Evolutionary conservation across 306 rosid genomes (phyloP), one percentile per base, ranked within the genome.

Genomic region (Begonia peltatifolia): DNA sequence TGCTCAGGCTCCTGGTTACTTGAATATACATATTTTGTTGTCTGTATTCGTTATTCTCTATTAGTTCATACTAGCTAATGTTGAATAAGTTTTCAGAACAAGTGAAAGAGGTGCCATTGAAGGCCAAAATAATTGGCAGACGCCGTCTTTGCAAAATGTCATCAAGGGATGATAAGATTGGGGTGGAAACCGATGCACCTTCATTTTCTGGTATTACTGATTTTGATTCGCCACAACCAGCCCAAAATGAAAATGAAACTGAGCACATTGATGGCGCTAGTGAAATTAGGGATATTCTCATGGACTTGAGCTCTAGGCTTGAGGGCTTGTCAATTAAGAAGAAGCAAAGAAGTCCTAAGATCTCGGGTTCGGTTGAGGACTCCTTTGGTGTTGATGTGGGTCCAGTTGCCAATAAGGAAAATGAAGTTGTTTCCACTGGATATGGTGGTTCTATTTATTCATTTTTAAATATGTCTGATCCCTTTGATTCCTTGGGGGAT

Each of bases 61-160:
- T 42, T 49, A 9, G 53, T 14, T 49, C 18, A 15, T 49, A 42
- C 10, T 47, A 14, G 9, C 46, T 35, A 30, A 30, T 7, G 38
- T 5, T 62, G 14, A 10, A 50, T 30, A 49, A 50, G 20, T 65
- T 65, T 52, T 51, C 56, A 80, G 85, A 47, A 48, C 38, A 30
- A 30, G 38, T 30, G 38, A 74, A 66, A 49, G 74, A 56, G 38
- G 68, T 69, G 68, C 71, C 67, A 36, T 54, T 41, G 6, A 89
- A 80, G 82, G 79, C 83, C 62, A 80, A 74, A 61, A 68, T 83
- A 50, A 66, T 63, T 58, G 95, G 95, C 18, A 73, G 83, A 2
- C 90, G 95, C 41, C 95, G 95, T 41, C 82, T 89, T 9, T 89
- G 94, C 70, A 90, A 85, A 65, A 66, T 74, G 53, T 74, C 77